A percentile compares a stretch with the other conserved stretches of the same genome.
These are phyloP conservation scores for Sphagnurus paluster DNA, from an alignment of 1,284 basidiomycete species.

Conservation along the genomic window DNA sequence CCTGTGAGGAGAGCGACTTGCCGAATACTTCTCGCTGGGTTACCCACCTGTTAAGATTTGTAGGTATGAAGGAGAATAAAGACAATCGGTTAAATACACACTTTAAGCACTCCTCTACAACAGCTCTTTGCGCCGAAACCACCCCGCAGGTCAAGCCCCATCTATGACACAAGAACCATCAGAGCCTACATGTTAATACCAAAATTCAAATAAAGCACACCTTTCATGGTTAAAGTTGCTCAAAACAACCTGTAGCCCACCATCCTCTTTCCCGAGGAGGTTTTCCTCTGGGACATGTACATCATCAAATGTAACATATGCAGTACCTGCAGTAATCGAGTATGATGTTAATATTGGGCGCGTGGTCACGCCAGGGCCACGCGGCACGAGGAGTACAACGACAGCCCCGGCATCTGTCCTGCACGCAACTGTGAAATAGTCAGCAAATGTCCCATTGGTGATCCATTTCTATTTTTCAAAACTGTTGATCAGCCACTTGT, in stretches of 20 bases:
- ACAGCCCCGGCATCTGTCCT: constrained; percentile 75
- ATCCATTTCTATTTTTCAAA: constrained; percentile 70
- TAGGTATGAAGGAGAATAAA: background rate
- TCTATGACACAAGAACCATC: constrained; percentile 8
- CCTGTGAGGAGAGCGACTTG: constrained; percentile 67
- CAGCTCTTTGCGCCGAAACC: constrained; percentile 44
- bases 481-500: background rate
- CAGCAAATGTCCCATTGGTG: constrained; percentile 69
- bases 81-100: constrained; percentile 13
- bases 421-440: constrained; percentile 66
- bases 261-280: constrained; percentile 84
- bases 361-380: constrained; percentile 78
- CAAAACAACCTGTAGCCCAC: constrained; percentile 86
- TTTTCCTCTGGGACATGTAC: constrained; percentile 85
- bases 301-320: constrained; percentile 87
- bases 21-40: constrained; percentile 71
- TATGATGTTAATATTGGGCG: constrained; percentile 86
- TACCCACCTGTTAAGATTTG: constrained; percentile 44
- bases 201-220: constrained; percentile 30
- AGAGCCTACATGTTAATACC: background rate
- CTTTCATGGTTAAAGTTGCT: constrained; percentile 71
- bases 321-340: constrained; percentile 77
- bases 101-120: constrained; percentile 60
- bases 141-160: constrained; percentile 29
- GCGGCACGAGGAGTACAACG: constrained; percentile 74